phyloP scores from a whole-genome alignment of 2,329 filamentous ascomycete species.

The Diaporthe ampelina region DNA sequence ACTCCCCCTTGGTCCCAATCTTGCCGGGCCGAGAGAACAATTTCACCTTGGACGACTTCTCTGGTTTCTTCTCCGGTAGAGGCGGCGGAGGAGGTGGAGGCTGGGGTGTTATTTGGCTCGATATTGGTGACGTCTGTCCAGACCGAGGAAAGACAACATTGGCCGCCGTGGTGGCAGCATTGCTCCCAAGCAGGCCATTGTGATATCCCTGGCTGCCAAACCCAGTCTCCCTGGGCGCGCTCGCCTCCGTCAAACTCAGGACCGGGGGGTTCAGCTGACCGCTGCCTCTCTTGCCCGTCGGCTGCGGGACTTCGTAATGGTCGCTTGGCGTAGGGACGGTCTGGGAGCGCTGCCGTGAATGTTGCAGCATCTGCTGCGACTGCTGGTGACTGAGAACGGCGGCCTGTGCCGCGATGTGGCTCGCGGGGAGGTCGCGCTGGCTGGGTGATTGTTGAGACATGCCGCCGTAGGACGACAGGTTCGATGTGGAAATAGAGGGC shows the following conservation, averaged over 20 bases:
- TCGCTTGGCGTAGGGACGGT: slow-evolving; percentile 74
- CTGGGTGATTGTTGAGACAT: slow-evolving; percentile 61
- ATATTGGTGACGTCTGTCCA: slow-evolving; percentile 64
- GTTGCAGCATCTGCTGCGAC: slow-evolving; percentile 61
- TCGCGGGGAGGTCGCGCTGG: slow-evolving; percentile 67
- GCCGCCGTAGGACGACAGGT: slow-evolving; percentile 62
- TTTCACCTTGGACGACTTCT: slow-evolving; percentile 82
- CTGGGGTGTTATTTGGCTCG: slow-evolving; percentile 49
- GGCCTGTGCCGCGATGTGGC: slow-evolving; percentile 84
- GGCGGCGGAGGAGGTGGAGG: slow-evolving; percentile 57
- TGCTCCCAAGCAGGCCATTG: slow-evolving; percentile 72
- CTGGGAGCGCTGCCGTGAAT: slow-evolving; percentile 78
- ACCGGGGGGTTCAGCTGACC: slow-evolving; percentile 72
- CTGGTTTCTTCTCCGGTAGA: slow-evolving; percentile 72
- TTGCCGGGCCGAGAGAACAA: slow-evolving; percentile 84
- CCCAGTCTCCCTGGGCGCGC: slow-evolving; percentile 69
- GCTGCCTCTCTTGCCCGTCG: slow-evolving; percentile 57
- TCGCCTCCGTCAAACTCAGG: slow-evolving; percentile 75
- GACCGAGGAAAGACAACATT: slow-evolving; percentile 81
- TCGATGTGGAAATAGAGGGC: slow-evolving; percentile 72
- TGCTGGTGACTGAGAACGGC: slow-evolving; percentile 75
- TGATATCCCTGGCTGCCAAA: slow-evolving; percentile 68
- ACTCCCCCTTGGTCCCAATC: slow-evolving; percentile 78
- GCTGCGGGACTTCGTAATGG: slow-evolving; percentile 52
- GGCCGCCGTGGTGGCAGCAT: slow-evolving; percentile 77